Percentiles rank a stretch among this genome's conserved stretches.
Evolutionary conservation across 495 filamentous ascomycete genomes (phyloP).

Genomic region (Rostrohypoxylon terebratum): DNA sequence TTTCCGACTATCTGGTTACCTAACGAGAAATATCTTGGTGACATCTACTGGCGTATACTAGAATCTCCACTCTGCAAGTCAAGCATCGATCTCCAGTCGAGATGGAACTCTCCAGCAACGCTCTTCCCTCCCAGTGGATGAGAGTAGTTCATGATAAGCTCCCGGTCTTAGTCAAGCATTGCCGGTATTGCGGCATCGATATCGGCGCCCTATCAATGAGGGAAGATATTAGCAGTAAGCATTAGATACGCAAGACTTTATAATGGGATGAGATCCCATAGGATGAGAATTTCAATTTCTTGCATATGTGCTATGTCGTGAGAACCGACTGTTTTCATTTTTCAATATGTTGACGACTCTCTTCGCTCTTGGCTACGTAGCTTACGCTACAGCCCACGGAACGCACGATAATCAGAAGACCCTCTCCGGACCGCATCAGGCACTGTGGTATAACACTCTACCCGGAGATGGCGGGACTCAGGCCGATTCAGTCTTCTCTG

Average conservation of each 20-base stretch:
- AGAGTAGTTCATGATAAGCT: constrained; percentile 32
- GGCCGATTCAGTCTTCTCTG: constrained; percentile 75
- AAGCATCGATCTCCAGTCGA: constrained; percentile 37
- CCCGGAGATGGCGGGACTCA: constrained; percentile 70
- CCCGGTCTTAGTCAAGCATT: constrained; percentile 33
- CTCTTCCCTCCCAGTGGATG: constrained; percentile 40
- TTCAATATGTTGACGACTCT: constrained; percentile 45
- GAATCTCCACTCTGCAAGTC: constrained; percentile 41
- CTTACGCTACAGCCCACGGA: constrained; percentile 48
- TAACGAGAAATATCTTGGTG: constrained; percentile 41
- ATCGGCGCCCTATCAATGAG: constrained; percentile 34
- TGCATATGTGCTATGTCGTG: not conserved
- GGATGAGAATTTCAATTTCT: constrained; percentile 4
- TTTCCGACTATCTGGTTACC: constrained; percentile 38
- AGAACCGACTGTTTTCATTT: constrained; percentile 9
- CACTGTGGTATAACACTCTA: constrained; percentile 64
- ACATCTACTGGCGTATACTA: constrained; percentile 23
- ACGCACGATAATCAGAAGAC: constrained; percentile 55
- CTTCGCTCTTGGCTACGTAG: constrained; percentile 41
- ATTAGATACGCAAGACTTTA: constrained; percentile 21
- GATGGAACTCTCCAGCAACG: constrained; percentile 30
- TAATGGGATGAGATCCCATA: not conserved
- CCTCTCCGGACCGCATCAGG: constrained; percentile 54
- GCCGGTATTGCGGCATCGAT: constrained; percentile 38
- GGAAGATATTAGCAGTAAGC: constrained; percentile 23